Evolutionary conservation across 352 stramenopile species (phyloP), one percentile per base, ranked within the genome.

Genomic region (Phytopythium aichiense): DNA sequence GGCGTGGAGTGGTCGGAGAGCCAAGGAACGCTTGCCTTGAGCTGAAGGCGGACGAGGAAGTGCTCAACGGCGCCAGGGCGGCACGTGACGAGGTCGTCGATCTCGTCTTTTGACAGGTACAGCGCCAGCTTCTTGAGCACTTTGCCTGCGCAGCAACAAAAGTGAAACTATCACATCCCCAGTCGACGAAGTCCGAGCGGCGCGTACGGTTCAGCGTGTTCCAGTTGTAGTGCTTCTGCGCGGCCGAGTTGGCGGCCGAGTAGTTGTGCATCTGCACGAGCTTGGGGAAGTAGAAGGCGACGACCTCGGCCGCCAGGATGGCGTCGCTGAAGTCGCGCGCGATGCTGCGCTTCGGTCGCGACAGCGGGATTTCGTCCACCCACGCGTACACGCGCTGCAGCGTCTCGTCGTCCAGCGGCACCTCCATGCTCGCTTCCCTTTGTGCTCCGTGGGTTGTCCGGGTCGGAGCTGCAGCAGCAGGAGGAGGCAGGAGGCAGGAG

Each of bases 191-290:
- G 0, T 42, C 33, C 20, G 51, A 28, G 7, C 20, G 18, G 23
- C 6, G n/a, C 79, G 71, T 68, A 86, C 86, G 79, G 67, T 98
- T 98, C 37, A 98, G 76, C 37, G 95, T 98, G 58, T 91, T 93
- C 90, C 92, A 98, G 70, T 98, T 98, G 78, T 98, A 98, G 56
- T 98, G 76, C 74, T 98, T 98, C 68, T 98, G 95, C 51, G 80
- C 81, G 55, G 95, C 72, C 28, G 88, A 92, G 71, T 98, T 98
- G 12, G 93, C 93, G 7, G 92, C 70, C 60, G 83, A 93, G 81
- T 98, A 98, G 75, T 98, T 98, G 77, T 98, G 95, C 73, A 98
- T 87, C 65, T 98, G 89, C 45, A 98, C 95, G 50, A 98, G 64
- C 67, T 97, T 95, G 30, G 95, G 95, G 64, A 98, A 98, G 76